A percentile compares a stretch with the other conserved stretches of the same genome.
Conservation (phyloP, 2,329 filamentous ascomycete species). For the Sclerotinia glacialis region DNA sequence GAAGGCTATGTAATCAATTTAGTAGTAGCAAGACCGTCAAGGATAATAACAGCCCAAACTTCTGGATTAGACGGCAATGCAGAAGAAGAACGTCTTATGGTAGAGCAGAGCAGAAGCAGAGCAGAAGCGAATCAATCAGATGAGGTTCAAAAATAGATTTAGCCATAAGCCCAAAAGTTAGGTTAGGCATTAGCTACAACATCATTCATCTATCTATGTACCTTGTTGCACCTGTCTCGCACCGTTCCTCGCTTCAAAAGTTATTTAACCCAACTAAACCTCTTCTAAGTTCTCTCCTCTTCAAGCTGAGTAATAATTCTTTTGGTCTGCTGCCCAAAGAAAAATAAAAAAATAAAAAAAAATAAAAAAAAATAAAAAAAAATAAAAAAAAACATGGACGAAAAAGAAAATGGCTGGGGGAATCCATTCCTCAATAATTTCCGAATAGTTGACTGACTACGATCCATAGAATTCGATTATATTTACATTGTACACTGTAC, state of each 20-base stretch:
- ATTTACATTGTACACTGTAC: neutral
- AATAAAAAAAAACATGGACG: neutral
- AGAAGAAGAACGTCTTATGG: slow-evolving; percentile 1
- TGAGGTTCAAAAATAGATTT: neutral
- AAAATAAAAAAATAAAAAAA: too few relatives aligned
- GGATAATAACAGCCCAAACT: neutral
- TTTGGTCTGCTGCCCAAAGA: neutral
- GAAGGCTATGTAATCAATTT: neutral
- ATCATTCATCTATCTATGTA: too few relatives aligned
- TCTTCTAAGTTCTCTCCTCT: too few relatives aligned
- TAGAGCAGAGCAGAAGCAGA: too few relatives aligned
- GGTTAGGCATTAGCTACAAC: neutral
- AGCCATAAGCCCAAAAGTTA: neutral
- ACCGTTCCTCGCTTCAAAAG: neutral
- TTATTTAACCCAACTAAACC: neutral
- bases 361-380: too few relatives aligned
- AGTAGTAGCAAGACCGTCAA: neutral
- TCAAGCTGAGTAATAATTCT: neutral
- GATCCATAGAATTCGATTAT: slow-evolving; percentile 3
- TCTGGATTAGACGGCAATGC: slow-evolving; percentile 5
- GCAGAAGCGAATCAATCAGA: neutral
- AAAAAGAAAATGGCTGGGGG: slow-evolving; percentile 17
- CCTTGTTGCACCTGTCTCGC: too few relatives aligned
- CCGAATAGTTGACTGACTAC: neutral
- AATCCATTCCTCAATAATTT: slow-evolving; percentile 8